phyloP scores from a whole-genome alignment of 306 rosid species.

The cucumber (Cucumis sativus) region Cucumber_9930_V3 NC_026655.2:16554001-16554500 shows the following conservation, averaged over 20 bases:
- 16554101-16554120: slow-evolving; percentile 5
- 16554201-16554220: slow-evolving; percentile 43
- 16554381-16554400: not conserved
- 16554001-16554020: slow-evolving; percentile 47
- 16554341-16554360: not conserved
- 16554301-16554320: slow-evolving; percentile 15
- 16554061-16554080: slow-evolving; percentile 51
- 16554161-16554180: not conserved
- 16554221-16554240: slow-evolving; percentile 70
- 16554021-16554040: slow-evolving; percentile 30
- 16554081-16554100: slow-evolving; percentile 14
- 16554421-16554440: not conserved
- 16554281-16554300: slow-evolving; percentile 79
- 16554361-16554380: not conserved
- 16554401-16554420: not conserved
- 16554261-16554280: slow-evolving; percentile 92
- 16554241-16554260: slow-evolving; percentile 68
- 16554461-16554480: not conserved
- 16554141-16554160: slow-evolving; percentile 2
- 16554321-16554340: not conserved
- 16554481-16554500: not conserved
- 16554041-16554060: slow-evolving; percentile 35
- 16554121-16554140: slow-evolving; percentile 8
- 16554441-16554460: not conserved
- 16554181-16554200: not conserved